These are phyloP conservation scores for Fusarium albidum DNA, from an alignment of 2,329 filamentous ascomycete species.

Conservation along the genomic window DNA sequence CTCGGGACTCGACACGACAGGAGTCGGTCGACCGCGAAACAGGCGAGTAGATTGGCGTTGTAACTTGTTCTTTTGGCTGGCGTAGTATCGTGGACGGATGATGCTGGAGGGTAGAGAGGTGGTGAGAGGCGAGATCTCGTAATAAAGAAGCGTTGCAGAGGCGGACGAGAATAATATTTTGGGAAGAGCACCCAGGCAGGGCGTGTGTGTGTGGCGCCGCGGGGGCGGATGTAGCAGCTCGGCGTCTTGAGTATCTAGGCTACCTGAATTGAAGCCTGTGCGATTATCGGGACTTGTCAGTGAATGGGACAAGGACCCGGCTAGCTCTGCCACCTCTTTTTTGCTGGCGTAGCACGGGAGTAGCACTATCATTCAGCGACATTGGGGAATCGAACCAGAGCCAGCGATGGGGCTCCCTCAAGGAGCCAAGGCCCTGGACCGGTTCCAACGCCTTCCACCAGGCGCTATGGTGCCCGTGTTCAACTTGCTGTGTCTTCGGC, in stretches of 20 bases:
- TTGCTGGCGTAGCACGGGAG: not conserved
- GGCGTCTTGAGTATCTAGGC: conserved; percentile 34
- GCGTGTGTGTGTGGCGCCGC: conserved; percentile 42
- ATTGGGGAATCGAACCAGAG: conserved; percentile 31
- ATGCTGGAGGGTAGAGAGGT: conserved; percentile 29
- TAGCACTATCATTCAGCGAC: conserved; percentile 22
- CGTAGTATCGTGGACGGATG: conserved; percentile 23
- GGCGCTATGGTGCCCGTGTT: conserved; percentile 27
- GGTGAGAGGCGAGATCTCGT: conserved; percentile 38
- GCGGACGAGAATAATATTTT: conserved; percentile 52
- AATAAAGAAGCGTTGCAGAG: conserved; percentile 40
- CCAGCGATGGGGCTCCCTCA: conserved; percentile 30
- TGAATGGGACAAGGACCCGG: conserved; percentile 34
- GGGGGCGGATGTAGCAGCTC: conserved; percentile 40
- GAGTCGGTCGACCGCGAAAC: conserved; percentile 44
- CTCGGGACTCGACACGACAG: conserved; percentile 46
- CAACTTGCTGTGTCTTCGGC: conserved; percentile 17
- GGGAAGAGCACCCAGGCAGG: conserved; percentile 43
- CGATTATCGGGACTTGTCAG: conserved; percentile 42
- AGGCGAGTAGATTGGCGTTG: conserved; percentile 33
- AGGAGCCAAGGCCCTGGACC: conserved; percentile 36
- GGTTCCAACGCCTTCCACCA: conserved; percentile 43
- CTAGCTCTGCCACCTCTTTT: conserved; percentile 18
- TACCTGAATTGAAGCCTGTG: conserved; percentile 44
- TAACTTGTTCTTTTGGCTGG: conserved; percentile 27